Conservation (phyloP, 2,329 filamentous ascomycete genomes). For the Botrytis medusae region DNA sequence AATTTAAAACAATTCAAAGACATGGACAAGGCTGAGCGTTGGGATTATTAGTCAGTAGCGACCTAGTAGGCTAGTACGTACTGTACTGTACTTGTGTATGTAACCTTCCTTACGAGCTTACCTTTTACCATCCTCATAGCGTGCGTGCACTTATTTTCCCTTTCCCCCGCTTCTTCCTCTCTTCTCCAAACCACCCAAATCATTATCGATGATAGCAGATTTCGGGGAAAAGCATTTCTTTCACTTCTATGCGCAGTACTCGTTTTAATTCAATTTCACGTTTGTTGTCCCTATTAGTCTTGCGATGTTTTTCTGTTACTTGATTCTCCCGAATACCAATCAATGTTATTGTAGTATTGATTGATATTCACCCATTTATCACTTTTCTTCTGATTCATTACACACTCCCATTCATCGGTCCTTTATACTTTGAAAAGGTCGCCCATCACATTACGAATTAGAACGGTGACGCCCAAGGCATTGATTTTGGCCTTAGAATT, state of each 20-base stretch:
- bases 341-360: not conserved
- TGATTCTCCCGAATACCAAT: not conserved
- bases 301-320: not conserved
- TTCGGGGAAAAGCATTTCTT: not conserved
- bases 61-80: not conserved
- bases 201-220: not conserved
- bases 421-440: not conserved
- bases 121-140: not conserved
- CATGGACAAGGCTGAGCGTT: not conserved
- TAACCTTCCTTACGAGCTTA: not conserved
- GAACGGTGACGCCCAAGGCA: not conserved
- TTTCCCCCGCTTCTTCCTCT: not conserved
- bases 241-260: not conserved
- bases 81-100: not conserved
- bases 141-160: not conserved
- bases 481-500: not conserved
- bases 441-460: not conserved
- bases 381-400: not conserved
- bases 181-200: not conserved
- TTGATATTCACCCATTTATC: not conserved
- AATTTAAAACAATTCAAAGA: not conserved
- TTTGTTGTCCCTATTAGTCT: not conserved
- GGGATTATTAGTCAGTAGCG: not conserved
- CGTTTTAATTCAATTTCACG: not conserved
- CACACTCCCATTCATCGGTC: not conserved